A percentile compares a stretch with the other conserved stretches of the same genome.
phyloP scores from a whole-genome alignment of 75 land plant species.

The Pinus taeda region DNA sequence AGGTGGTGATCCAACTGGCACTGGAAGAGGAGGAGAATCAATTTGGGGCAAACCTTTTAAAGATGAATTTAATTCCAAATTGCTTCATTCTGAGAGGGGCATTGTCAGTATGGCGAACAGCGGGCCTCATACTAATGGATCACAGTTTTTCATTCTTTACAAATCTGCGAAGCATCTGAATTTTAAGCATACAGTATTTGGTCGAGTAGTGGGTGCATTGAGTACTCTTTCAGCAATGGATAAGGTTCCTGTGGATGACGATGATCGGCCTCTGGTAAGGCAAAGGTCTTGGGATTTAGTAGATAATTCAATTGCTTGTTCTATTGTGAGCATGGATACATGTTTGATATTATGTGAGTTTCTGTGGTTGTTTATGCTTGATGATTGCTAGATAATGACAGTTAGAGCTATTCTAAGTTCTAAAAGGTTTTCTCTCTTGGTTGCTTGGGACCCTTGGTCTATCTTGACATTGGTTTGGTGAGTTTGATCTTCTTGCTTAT shows the following conservation, averaged over 20 bases:
- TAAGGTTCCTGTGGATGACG: conserved; percentile 93
- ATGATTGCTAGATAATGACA: background rate
- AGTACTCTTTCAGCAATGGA: conserved; percentile 81
- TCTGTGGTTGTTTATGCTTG: background rate
- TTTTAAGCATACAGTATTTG: conserved; percentile 95
- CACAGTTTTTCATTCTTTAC: conserved; percentile 93
- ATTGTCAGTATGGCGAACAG: conserved; percentile 98
- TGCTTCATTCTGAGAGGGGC: conserved; percentile 86
- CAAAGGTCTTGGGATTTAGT: too few species aligned
- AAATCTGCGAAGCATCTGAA: conserved; percentile 96
- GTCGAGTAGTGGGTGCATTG: conserved; percentile 90
- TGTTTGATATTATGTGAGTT: background rate
- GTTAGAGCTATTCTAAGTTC: background rate
- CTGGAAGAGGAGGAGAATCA: conserved; percentile 92
- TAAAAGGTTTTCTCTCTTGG: background rate
- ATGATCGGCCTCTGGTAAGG: conserved; percentile 81
- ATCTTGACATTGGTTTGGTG: background rate
- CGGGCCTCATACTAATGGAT: conserved; percentile 95
- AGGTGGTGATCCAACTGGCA: conserved; percentile 99
- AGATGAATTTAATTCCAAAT: conserved; percentile 90
- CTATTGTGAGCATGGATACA: background rate
- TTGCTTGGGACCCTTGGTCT: background rate
- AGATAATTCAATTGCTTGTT: background rate
- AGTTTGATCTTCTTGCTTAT: background rate
- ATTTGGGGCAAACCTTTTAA: conserved; percentile 99